Evolutionary conservation across 1,284 basidiomycete genomes (phyloP), one percentile per base, ranked within the genome.

Genomic region (Cutaneotrichosporon sp.): DNA sequence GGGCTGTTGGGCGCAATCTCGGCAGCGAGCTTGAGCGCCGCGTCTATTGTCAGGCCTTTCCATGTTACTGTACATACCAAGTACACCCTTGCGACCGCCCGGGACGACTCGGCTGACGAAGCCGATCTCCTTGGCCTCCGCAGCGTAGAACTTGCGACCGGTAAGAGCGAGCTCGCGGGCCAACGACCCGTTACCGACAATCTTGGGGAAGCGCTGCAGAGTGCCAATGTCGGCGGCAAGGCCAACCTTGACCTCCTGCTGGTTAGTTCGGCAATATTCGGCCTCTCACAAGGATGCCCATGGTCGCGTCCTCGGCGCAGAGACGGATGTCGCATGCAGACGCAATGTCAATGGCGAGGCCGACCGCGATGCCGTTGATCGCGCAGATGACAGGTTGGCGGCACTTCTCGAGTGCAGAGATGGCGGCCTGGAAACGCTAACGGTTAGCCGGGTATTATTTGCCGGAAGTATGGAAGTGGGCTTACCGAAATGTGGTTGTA

Each of bases 181-280:
- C n/a, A 90, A 82, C 8, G 89, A 91, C 40, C 87, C 85, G 80
- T 93, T 95, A 0, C 88, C 91, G 0, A 87, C 86, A 52, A 91
- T 84, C 75, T 92, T 92, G 0, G 91, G 91, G 34, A 96, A 83
- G 47, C 90, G 87, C 38, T 94, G 91, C 16, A 98, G 85, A 0
- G 91, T 89, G 2, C 94, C 94, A 56, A 96, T 89, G 76, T 97
- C 94, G 2, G 94, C 90, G 2, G 93, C 92, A 0, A 97, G 83
- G 0, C 91, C 93, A 9, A 93, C 86, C 73, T 94, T 91, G 9
- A 93, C 90, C 84, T 97, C 93, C 90, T 92, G 74, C 53, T 31
- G 56, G 16, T 59, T 55, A 58, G 49, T 5, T 47, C 53, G 40
- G 58, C 10, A 6, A 59, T 50, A 18, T 59, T 47, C 31, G 58